phyloP scores from a whole-genome alignment of 768 basidiomycete genomes.

The Lactarius indigo region DNA sequence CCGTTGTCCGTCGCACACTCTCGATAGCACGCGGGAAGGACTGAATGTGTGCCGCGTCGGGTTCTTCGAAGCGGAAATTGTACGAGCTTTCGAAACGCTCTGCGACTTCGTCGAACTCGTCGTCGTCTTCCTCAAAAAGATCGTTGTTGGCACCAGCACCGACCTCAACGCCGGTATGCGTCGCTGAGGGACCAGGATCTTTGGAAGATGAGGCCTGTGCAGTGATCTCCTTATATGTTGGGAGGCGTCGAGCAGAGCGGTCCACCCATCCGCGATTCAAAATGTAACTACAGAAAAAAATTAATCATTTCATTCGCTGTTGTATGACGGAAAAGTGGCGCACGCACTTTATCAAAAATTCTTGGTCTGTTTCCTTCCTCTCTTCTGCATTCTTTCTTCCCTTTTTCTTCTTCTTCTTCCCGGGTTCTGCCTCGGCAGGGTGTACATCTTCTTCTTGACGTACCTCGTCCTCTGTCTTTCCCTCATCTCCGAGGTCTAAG shows the following conservation, averaged over 20 bases:
- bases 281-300: constrained; percentile 66
- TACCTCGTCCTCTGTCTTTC: constrained; percentile 25
- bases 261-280: constrained; percentile 98
- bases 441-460: constrained; percentile 32
- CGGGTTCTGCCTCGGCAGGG: constrained; percentile 32
- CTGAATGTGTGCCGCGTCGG: constrained; percentile 61
- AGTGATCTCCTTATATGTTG: constrained; percentile 83
- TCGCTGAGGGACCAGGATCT: constrained; percentile 24
- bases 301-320: neutral
- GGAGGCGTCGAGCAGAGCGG: constrained; percentile 62
- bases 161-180: constrained; percentile 21
- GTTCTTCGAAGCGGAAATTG: constrained; percentile 97
- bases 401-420: constrained; percentile 33
- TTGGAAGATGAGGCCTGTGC: constrained; percentile 30
- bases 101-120: constrained; percentile 84
- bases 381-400: constrained; percentile 28
- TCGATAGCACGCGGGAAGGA: constrained; percentile 74
- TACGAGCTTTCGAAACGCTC: constrained; percentile 95
- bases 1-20: constrained; percentile 63
- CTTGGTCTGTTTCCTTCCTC: constrained; percentile 70
- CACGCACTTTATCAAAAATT: constrained; percentile 86
- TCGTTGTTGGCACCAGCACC: constrained; percentile 29
- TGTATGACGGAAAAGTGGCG: constrained; percentile 4
- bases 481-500: constrained; percentile 50
- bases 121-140: constrained; percentile 53